Base-by-base conservation (phyloP, 495 filamentous ascomycete genomes). In the Lineolata rhizophorae region DNA sequence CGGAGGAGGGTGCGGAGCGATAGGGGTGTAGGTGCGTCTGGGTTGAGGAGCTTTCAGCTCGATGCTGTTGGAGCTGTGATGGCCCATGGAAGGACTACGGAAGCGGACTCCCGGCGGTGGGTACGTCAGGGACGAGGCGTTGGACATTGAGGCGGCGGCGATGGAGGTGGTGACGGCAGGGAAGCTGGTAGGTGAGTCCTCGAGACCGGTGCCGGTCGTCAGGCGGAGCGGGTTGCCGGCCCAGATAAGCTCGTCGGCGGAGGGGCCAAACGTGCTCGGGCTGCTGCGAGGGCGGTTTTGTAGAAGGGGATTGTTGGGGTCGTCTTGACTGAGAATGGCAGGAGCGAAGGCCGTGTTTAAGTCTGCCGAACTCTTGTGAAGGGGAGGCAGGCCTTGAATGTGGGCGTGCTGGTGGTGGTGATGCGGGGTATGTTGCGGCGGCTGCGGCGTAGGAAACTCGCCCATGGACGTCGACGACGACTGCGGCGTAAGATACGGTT, bases 251-350 rank as follows among this genome's bases (percentile, higher is more conserved):
- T 40, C 43, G 1, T 53, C 50, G 8, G 37, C 37, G 19, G 34
- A 39, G 1, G 50, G 50, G 12, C 48, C 43, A 27, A 53, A 53
- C 6, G 48, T 49, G 35, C 48, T 51, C 3, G 52, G 50, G 34
- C 45, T 53, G 34, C 50, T 53, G 22, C 39, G 42, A n/a, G 50
- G 52, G 16, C 48, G 32, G 18, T 21, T 35, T 8, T 41, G 47
- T 4, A 42, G 31, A 16, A 40, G 22, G 1, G 36, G 24, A 8
- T 43, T 37, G 15, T 8, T 10, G 9, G 28, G 9, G n/a, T n/a
- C n/a, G n/a, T n/a, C n/a, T n/a, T n/a, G n/a, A n/a, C n/a, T n/a
- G n/a, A n/a, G n/a, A n/a, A n/a, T n/a, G n/a, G n/a, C n/a, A n/a
- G n/a, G n/a, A n/a, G n/a, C n/a, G n/a, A n/a, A n/a, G n/a, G n/a